Base-by-base conservation (phyloP, 2,329 filamentous ascomycete genomes). In the Ceratocystis smalleyi region DNA sequence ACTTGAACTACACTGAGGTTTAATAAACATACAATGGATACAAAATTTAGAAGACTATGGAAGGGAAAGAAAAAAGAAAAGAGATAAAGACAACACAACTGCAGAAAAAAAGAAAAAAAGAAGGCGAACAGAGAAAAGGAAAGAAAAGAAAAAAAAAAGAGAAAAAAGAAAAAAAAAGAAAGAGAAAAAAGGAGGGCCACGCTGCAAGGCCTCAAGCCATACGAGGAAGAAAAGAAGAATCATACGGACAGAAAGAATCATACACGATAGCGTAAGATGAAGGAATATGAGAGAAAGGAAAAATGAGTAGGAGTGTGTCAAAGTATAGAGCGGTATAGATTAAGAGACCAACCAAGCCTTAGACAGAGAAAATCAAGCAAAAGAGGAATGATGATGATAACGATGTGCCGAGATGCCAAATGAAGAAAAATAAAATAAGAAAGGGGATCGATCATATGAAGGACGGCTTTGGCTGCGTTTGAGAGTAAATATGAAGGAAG, bases 341-440 rank as follows among this genome's bases (percentile, higher is more conserved):
- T 24, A 24, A 24, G 47, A n/a, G 35, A 40, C 35, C 35, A 40
- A 40, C 22, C 49, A 24, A 27, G 49, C 5, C 49, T 24, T 24
- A 15, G 22, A 19, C 49, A 10, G 19, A 22, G 22, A 24, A 54
- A 15, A 40, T 45, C 59, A 61, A 24, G 30, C 43, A 49, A 40
- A 12, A 40, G 35, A 15, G 35, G 35, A 40, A 40, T 5, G 12
- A 40, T 40, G 35, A 40, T 40, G 35, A 40, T 40, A 12, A 40
- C 10, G 10, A 40, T 40, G 35, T 40, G 35, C 35, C 35, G 10
- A 5, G 12, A 40, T 40, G 35, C 35, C 35, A 3, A 40, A 62
- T 62, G 61, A 30, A 59, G 43, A 57, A 22, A 43, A 54, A 62
- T 43, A 27, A 62, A 40, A 47, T n/a, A 47, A 47, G 15, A 22